Percentiles rank a stretch among this genome's conserved stretches.
phyloP scores from a whole-genome alignment of 306 rosid genomes.

The Fagus crenata region DNA sequence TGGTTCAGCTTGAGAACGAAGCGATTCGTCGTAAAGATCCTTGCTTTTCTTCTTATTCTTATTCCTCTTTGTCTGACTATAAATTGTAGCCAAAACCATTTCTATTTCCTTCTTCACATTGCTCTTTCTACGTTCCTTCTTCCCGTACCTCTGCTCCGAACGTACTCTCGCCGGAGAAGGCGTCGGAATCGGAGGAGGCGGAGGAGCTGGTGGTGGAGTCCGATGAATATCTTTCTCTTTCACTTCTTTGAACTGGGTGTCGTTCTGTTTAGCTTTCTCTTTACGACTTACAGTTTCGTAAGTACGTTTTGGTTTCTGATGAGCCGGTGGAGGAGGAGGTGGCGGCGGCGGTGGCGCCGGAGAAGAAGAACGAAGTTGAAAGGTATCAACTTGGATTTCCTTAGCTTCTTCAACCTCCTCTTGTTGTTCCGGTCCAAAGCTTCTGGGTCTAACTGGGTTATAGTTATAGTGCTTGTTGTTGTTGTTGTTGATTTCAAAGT shows the following conservation, averaged over 20 bases:
- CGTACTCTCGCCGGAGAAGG: constrained; percentile 37
- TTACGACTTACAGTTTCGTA: constrained; percentile 21
- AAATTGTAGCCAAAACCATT: constrained; percentile 66
- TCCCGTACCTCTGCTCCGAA: constrained; percentile 34
- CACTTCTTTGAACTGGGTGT: no score
- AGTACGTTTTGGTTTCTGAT: constrained; percentile 20
- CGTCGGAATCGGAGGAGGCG: constrained; percentile 18
- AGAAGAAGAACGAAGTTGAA: constrained; percentile 36
- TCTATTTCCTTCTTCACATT: constrained; percentile 51
- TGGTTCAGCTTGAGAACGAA: constrained; percentile 28
- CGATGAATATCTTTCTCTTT: no score
- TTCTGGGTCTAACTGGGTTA: not conserved
- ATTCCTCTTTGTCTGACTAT: constrained; percentile 59
- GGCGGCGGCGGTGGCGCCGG: constrained; percentile 45
- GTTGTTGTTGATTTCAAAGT: constrained; percentile 53
- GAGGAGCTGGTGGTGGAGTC: constrained; percentile 33
- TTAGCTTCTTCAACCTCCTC: constrained; percentile 32
- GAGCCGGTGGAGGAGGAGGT: constrained; percentile 30
- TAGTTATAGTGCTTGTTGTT: not conserved
- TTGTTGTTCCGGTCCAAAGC: constrained; percentile 7
- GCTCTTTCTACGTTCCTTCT: constrained; percentile 38
- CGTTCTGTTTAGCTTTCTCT: constrained; percentile 5
- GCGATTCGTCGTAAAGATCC: constrained; percentile 14
- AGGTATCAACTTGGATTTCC: constrained; percentile 67
- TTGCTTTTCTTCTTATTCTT: constrained; percentile 42